Conservation (phyloP, 176 grass and related monocot species). For the Cenchrus americanus region DNA sequence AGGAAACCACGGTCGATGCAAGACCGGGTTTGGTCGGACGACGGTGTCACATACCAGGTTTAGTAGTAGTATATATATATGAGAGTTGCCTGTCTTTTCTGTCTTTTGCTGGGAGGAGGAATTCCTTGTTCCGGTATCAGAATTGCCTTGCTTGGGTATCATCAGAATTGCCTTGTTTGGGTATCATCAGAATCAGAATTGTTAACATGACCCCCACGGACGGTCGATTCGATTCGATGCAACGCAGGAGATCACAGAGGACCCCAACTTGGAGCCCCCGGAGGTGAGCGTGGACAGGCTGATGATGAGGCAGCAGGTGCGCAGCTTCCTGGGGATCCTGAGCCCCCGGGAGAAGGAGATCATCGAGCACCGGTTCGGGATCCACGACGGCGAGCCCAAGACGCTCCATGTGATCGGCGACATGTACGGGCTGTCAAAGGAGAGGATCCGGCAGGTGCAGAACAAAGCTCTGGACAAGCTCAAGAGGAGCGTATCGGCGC, state of each 20-base stretch:
- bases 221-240: too few relatives aligned
- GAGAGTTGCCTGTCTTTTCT: too few relatives aligned
- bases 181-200: too few relatives aligned
- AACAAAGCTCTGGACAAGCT: slow-evolving; percentile 74
- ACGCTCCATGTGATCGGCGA: slow-evolving; percentile 75
- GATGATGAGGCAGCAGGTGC: slow-evolving; percentile 81
- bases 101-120: too few relatives aligned
- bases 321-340: slow-evolving; percentile 63
- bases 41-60: slow-evolving; percentile 74
- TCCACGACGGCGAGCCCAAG: slow-evolving; percentile 63
- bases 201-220: too few relatives aligned
- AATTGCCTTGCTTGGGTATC: too few relatives aligned
- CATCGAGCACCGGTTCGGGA: slow-evolving; percentile 78
- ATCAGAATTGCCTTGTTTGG: too few relatives aligned
- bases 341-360: slow-evolving; percentile 83
- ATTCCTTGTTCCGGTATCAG: too few relatives aligned
- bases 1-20: slow-evolving; percentile 71
- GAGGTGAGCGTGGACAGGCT: slow-evolving; percentile 58
- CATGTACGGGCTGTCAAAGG: slow-evolving; percentile 79
- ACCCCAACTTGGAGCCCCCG: slow-evolving; percentile 66
- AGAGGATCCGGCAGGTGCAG: slow-evolving; percentile 88
- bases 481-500: slow-evolving; percentile 44
- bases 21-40: slow-evolving; percentile 61
- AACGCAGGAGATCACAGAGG: slow-evolving; percentile 69
- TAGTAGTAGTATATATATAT: too few relatives aligned